Evolutionary conservation across 2,329 filamentous ascomycete genomes (phyloP), one percentile per base, ranked within the genome.

Genomic region (Cytospora piceicola): DNA sequence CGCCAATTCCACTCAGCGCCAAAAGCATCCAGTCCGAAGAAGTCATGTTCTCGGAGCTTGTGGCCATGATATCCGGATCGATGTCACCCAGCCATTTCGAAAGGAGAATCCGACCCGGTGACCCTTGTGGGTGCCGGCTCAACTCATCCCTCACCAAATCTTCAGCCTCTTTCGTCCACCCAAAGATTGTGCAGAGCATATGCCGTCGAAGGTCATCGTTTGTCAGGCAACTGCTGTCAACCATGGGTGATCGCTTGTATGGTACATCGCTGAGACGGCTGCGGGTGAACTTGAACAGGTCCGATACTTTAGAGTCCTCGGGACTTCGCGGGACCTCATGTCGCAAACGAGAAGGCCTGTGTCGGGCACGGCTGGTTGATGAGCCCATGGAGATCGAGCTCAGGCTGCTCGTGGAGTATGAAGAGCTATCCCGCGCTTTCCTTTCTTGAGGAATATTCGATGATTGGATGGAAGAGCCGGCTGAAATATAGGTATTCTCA

Each of bases 11-110:
- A 73, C 92, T 96, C 60, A 99, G 79, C 14, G 95, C 94, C 42
- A 99, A 81, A 66, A 98, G 80, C 93, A 99, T 97, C 95, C 95
- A 99, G 77, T 98, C 95, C 0, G 92, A 92, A 2, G 91, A 93
- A 12, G 93, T 94, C 85, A 95, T 94, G n/a, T 92, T 90, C 70
- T 94, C 88, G 0, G 93, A 90, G 53, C 88, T 91, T 2, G 91
- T 88, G 14, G 88, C 85, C 85, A 97, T 91, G 51, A 93, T 85
- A 72, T 97, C 93, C 0, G 90, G 85, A 66, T 93, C 89, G 46
- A 92, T 87, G 68, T 97, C 91, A 17, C 94, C 93, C 0, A 99
- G 85, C 95, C 95, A 99, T 77, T 96, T 96, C 1, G 92, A 85
- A 5, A 99, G 84, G 49, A 98, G 83, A 60, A 98, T 91, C 15